These are phyloP conservation scores for Cladosporium sp. DNA, from an alignment of 2,329 filamentous ascomycete species.

Conservation along the genomic window DNA sequence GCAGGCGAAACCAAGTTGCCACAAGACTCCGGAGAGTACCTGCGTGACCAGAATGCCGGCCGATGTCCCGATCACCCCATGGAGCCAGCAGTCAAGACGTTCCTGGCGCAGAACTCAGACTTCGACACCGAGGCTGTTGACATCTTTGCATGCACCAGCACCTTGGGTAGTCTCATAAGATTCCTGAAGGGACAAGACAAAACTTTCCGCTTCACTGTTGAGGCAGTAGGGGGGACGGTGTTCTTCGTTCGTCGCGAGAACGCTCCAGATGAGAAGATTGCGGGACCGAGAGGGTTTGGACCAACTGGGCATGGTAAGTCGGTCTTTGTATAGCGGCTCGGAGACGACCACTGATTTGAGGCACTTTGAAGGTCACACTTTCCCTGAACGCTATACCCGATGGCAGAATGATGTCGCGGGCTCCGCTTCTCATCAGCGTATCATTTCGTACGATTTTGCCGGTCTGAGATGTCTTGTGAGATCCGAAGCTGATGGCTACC, in stretches of 20 bases:
- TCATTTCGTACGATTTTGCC: conserved; percentile 56
- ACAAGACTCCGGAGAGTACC: conserved; percentile 47
- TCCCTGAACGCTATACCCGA: conserved; percentile 61
- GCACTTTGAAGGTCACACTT: conserved; percentile 50
- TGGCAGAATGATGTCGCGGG: conserved; percentile 53
- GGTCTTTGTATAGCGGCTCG: conserved; percentile 46
- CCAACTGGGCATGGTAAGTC: conserved; percentile 1
- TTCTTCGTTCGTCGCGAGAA: conserved; percentile 62
- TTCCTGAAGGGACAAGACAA: conserved; percentile 43
- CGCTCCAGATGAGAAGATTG: conserved; percentile 53
- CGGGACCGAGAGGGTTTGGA: conserved; percentile 18
- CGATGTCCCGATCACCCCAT: conserved; percentile 46
- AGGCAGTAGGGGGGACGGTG: conserved; percentile 52
- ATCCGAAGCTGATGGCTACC: conserved; percentile 57
- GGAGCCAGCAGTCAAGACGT: conserved; percentile 45
- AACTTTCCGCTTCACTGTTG: conserved; percentile 55
- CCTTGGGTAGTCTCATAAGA: conserved; percentile 56
- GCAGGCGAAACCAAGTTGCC: conserved; percentile 30
- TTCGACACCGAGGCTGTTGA: conserved; percentile 41
- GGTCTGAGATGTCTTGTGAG: conserved; percentile 50
- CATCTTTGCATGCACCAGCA: conserved; percentile 57
- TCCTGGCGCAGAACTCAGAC: conserved; percentile 36
- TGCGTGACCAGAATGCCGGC: conserved; percentile 52
- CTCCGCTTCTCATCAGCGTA: conserved; percentile 58
- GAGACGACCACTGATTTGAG: no score